Conservation (phyloP, 2,329 filamentous ascomycete genomes). For the Scytalidium sp. region DNA sequence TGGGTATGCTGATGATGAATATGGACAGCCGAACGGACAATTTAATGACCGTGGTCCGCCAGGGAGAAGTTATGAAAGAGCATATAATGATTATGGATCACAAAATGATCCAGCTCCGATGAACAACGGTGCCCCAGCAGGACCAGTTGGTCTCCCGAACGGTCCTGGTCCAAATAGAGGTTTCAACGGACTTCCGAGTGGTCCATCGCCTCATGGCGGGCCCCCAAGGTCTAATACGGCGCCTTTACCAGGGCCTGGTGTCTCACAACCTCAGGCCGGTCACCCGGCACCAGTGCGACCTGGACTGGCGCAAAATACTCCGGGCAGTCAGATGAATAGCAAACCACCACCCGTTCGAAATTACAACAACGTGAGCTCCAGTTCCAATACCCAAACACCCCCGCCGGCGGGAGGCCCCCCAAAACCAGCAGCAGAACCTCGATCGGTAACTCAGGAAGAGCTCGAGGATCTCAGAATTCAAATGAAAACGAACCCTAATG, state of each 20-base stretch:
- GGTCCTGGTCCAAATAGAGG: constrained; percentile 9
- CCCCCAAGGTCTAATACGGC: constrained; percentile 16
- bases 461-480: constrained; percentile 69
- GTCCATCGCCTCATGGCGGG: constrained; percentile 31
- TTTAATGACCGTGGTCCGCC: constrained; percentile 12
- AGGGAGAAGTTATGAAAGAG: constrained; percentile 14
- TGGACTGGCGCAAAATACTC: constrained; percentile 57
- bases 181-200: constrained; percentile 12
- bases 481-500: constrained; percentile 68
- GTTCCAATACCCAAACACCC: not conserved
- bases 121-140: constrained; percentile 9
- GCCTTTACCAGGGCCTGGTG: constrained; percentile 13
- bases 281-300: constrained; percentile 63
- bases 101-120: constrained; percentile 5
- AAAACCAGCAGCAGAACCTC: constrained; percentile 10
- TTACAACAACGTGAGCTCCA: constrained; percentile 22
- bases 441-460: constrained; percentile 69
- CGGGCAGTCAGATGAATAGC: constrained; percentile 46
- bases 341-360: constrained; percentile 51
- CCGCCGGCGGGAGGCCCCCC: not conserved
- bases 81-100: constrained; percentile 12
- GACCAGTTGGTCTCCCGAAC: constrained; percentile 14
- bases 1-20: constrained; percentile 21
- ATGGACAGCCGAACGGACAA: constrained; percentile 18
- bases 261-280: constrained; percentile 51